Evolutionary conservation across 345 rosid species (phyloP).

Genomic region (Populus ilicifolia): DNA sequence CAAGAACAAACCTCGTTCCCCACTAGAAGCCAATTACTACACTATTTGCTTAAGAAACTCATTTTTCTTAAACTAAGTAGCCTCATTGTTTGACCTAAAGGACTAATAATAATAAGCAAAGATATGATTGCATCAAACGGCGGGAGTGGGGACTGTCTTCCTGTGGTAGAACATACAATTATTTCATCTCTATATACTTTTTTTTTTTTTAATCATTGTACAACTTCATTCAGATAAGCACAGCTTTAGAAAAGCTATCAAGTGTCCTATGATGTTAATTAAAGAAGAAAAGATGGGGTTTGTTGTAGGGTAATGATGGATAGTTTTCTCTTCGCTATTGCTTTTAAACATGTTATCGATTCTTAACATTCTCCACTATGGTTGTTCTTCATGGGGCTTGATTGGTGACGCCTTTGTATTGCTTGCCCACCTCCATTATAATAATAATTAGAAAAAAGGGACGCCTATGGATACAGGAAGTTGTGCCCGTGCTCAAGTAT

Average conservation of each 20-base stretch:
- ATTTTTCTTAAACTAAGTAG: neutral
- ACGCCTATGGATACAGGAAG: neutral
- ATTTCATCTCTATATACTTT: slow-evolving; percentile 18
- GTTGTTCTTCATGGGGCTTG: neutral
- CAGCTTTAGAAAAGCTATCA: slow-evolving; percentile 30
- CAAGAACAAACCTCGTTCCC: slow-evolving; percentile 21
- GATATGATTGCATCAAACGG: slow-evolving; percentile 50
- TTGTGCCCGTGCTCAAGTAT: neutral
- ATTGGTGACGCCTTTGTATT: neutral
- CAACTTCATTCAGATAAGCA: slow-evolving; percentile 9
- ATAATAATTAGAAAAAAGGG: neutral
- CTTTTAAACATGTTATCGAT: neutral
- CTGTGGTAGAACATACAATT: slow-evolving; percentile 25
- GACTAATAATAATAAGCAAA: slow-evolving; percentile 15
- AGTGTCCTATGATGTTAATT: neutral
- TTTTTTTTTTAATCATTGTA: neutral
- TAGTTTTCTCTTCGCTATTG: neutral
- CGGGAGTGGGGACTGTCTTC: slow-evolving; percentile 50
- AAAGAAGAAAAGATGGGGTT: neutral
- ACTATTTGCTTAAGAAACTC: slow-evolving; percentile 14
- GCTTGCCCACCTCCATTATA: neutral
- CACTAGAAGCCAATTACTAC: slow-evolving; percentile 38
- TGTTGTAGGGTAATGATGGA: neutral
- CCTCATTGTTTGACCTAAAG: slow-evolving; percentile 40
- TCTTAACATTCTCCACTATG: neutral